Base-by-base conservation (phyloP, 2,329 filamentous ascomycete species). In the Alternaria triticina region DNA sequence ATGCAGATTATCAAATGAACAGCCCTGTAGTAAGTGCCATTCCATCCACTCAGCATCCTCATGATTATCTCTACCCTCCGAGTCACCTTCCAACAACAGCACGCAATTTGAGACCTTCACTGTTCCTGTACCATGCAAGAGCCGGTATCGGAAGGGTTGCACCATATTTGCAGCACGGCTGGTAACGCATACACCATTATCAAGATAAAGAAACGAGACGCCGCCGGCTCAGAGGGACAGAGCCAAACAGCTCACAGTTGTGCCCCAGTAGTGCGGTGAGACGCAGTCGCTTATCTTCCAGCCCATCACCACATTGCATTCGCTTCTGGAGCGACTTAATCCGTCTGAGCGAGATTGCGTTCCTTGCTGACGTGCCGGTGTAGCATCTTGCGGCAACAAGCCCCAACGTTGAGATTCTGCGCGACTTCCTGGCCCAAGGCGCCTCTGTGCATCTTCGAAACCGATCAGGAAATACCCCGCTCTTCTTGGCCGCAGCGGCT, bases 1-100 rank as follows among this genome's bases (percentile, higher is more conserved):
- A 90, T 66, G 87, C 88, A 28, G 92, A 96, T 80, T 95, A 95
- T 76, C 91, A 91, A 20, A 92, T 92, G 50, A 96, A 95, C 80
- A 95, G 92, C 40, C 82, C 82, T 43, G 71, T 83, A 71, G 82
- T 83, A 76, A 80, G 81, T 82, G 33, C 54, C 66, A 56, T 57
- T 65, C 57, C 60, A 61, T 70, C 62, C 64, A 68, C 62, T 75
- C 70, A 71, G 68, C 66, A 59, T 62, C 49, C 55, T 59, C 59
- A 64, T 46, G 50, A 63, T 70, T 74, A 75, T 76, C 70, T 70
- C 30, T 59, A 46, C 36, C 55, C 23, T 51, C 65, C 60, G 67
- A 69, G 47, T 61, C 62, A 70, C 59, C 50, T 68, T 61, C 62
- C 66, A 54, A 62, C 25, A 33, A 61, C 44, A 54, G 54, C 61